Conservation (phyloP, 768 basidiomycete species). For the Leccinum incarnatum region DNA sequence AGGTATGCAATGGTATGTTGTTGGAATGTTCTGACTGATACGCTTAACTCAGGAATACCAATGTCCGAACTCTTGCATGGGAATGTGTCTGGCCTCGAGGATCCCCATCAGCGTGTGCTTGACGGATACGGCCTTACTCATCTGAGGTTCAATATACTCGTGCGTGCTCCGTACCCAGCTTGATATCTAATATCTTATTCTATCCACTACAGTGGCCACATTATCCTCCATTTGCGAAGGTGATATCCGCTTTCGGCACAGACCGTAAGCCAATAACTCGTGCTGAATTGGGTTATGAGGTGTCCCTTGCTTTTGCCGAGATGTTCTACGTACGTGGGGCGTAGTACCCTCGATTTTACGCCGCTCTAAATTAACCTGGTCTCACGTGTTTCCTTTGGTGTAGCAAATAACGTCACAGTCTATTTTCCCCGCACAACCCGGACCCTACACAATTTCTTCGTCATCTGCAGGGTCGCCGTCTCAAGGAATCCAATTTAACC, state of each 20-base stretch:
- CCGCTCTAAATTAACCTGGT: not conserved
- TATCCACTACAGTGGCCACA: constrained; percentile 23
- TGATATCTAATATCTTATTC: not conserved
- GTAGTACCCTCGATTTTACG: not conserved
- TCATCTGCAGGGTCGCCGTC: constrained; percentile 6
- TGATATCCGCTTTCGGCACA: constrained; percentile 21
- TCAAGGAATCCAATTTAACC: constrained; percentile 22
- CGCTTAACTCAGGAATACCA: constrained; percentile 15
- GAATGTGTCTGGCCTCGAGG: constrained; percentile 19
- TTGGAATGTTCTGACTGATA: not conserved
- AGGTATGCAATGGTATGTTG: constrained; percentile 9
- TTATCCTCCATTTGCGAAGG: constrained; percentile 24
- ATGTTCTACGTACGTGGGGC: constrained; percentile 26
- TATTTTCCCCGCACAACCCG: constrained; percentile 11
- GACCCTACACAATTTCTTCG: constrained; percentile 20
- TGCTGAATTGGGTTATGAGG: constrained; percentile 26
- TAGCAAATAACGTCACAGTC: constrained; percentile 21
- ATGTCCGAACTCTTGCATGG: constrained; percentile 26
- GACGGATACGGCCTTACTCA: constrained; percentile 18
- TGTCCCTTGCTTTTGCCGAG: constrained; percentile 29
- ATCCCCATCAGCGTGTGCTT: constrained; percentile 19
- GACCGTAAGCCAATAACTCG: constrained; percentile 21
- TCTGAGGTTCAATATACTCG: constrained; percentile 23
- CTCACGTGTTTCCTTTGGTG: constrained; percentile 3
- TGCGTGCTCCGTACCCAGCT: constrained; percentile 6